Base-by-base conservation (phyloP, 1,139 yeast genomes). In the Geotrichum australiense region DNA sequence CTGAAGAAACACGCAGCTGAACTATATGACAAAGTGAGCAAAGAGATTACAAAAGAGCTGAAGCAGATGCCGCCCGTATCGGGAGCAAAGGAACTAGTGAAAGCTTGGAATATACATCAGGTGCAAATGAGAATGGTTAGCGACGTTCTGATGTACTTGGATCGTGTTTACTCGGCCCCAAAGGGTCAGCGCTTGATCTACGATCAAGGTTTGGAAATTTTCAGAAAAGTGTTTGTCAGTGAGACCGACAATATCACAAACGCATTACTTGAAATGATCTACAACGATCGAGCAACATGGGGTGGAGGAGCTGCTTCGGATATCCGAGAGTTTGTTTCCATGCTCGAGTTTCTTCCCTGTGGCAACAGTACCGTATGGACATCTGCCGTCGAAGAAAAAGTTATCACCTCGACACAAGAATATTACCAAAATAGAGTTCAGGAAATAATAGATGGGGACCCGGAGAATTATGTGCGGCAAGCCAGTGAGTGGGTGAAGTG, bases 131-230 rank as follows among this genome's bases (percentile, higher is more conserved):
- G 83, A 50, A 78, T 84, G 69, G 74, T 89, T 31, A 76, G 93
- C 51, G 96, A 91, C 58, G 83, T 91, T 3, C 64, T 87, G 60
- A 80, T 87, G 84, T 91, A 91, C 57, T 64, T 91, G 55, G 70
- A 91, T 58, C 72, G 95, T 34, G 95, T 86, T 0, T 86, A 83
- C 53, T 84, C 89, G 22, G 78, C 76, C 49, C 94, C 82, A 50
- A 75, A 76, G 45, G 78, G 77, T 50, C 64, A 76, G 39, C 76
- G 86, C 1, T 64, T 80, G 42, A 71, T 84, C 3, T 82, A 82
- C 55, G 96, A 87, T 55, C 70, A 81, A 36, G 95, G 96, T 0
- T 68, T 82, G 29, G 71, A 70, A 28, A 58, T 79, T 7, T 83
- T 80, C 57, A 63, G 75, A 20, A 70, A 68, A 26, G 58, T 63